Percentiles rank a stretch among this genome's conserved stretches.
phyloP scores from a whole-genome alignment of 2,329 filamentous ascomycete species.

The Calcarisporium arbuscula region DNA sequence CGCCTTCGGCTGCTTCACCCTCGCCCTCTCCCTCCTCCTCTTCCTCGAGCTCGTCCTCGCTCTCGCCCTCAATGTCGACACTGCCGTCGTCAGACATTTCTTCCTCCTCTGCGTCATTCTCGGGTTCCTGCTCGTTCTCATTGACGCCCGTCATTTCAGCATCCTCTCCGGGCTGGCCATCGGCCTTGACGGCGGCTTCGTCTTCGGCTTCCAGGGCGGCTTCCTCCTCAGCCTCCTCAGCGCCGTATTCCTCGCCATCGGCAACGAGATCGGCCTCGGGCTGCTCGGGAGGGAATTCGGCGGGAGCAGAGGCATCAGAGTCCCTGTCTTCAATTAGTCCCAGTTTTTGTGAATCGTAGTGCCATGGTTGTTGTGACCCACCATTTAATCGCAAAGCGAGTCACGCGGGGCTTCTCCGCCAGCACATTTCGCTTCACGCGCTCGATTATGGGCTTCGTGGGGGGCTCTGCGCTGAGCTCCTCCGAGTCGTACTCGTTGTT shows the following conservation, averaged over 20 bases:
- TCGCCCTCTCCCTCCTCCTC: constrained; percentile 44
- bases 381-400: constrained; percentile 98
- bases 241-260: constrained; percentile 86
- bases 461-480: constrained; percentile 81
- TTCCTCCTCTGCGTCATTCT: constrained; percentile 53
- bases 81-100: constrained; percentile 67
- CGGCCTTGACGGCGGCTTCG: constrained; percentile 41
- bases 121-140: constrained; percentile 25
- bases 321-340: constrained; percentile 57
- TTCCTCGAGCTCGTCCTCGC: constrained; percentile 64
- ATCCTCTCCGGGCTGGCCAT: constrained; percentile 54
- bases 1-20: constrained; percentile 28
- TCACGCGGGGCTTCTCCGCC: constrained; percentile 95
- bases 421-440: constrained; percentile 88
- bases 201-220: constrained; percentile 54
- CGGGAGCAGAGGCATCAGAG: constrained; percentile 90
- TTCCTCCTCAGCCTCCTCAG: constrained; percentile 75
- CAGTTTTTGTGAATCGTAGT: neutral
- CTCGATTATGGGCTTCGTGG: constrained; percentile 86
- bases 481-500: constrained; percentile 98
- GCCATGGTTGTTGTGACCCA: constrained; percentile 36
- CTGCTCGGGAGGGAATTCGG: constrained; percentile 95
- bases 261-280: constrained; percentile 84
- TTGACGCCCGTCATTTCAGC: constrained; percentile 71
- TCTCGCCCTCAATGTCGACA: constrained; percentile 74